Evolutionary conservation across 768 basidiomycete species (phyloP).

Genomic region (Hirschioporus abietinus): DNA sequence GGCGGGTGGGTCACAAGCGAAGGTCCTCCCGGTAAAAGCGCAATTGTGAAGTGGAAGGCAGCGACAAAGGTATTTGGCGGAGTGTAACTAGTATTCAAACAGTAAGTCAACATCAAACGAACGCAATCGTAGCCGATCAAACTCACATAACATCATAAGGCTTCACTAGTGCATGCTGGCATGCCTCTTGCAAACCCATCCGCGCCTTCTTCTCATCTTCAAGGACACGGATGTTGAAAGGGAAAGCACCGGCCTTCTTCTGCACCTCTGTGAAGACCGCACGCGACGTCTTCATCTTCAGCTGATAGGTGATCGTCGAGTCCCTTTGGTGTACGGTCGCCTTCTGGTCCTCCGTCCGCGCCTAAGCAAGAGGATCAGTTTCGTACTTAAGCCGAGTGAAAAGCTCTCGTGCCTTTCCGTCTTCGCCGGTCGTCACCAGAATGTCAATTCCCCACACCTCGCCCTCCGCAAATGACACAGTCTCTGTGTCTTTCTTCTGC

Average conservation of each 20-base stretch:
- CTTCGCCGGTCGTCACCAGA: slow-evolving; percentile 79
- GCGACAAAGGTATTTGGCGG: slow-evolving; percentile 82
- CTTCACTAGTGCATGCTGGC: slow-evolving; percentile 89
- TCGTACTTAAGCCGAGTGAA: slow-evolving; percentile 1
- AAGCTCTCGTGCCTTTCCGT: slow-evolving; percentile 69
- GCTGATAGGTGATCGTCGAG: slow-evolving; percentile 80
- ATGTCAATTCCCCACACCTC: slow-evolving; percentile 97
- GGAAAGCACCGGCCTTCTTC: slow-evolving; percentile 97
- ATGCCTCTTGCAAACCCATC: slow-evolving; percentile 93
- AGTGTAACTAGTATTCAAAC: slow-evolving; percentile 52
- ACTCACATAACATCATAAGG: slow-evolving; percentile 92
- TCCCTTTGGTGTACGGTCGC: slow-evolving; percentile 94
- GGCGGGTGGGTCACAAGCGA: slow-evolving; percentile 83
- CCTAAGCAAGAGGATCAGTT: slow-evolving; percentile 40
- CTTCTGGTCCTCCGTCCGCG: slow-evolving; percentile 81
- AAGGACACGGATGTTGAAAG: slow-evolving; percentile 90
- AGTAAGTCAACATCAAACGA: slow-evolving; percentile 3
- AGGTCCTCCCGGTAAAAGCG: slow-evolving; percentile 85
- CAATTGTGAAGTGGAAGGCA: slow-evolving; percentile 96
- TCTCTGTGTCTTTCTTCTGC: slow-evolving; percentile 83
- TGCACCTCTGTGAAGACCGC: slow-evolving; percentile 96
- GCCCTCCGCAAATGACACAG: slow-evolving; percentile 80
- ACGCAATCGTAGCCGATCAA: slow-evolving; percentile 7
- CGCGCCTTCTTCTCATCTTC: slow-evolving; percentile 96
- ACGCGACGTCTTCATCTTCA: slow-evolving; percentile 97